Conservation (phyloP, 2,329 filamentous ascomycete genomes). For the Clonostachys chloroleuca region DNA sequence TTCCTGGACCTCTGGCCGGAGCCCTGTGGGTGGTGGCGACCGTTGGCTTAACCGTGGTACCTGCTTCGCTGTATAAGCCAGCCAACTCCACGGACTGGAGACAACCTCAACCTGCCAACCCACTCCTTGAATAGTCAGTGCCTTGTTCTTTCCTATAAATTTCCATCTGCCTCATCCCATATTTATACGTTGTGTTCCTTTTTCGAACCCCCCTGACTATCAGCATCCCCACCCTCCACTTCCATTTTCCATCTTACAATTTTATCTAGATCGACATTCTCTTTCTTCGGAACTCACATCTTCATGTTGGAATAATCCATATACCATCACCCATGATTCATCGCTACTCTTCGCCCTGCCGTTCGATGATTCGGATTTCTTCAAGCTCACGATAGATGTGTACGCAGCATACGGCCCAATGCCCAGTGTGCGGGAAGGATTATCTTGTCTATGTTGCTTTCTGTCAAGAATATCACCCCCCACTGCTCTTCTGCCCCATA, state of each 20-base stretch:
- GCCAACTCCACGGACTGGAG: background rate
- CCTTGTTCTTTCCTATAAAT: background rate
- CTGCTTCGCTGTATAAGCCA: background rate
- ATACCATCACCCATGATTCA: constrained; percentile 1
- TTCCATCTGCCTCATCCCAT: background rate
- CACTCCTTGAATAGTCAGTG: background rate
- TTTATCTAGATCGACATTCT: background rate
- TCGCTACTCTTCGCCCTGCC: constrained; percentile 5
- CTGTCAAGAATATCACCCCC: constrained; percentile 45
- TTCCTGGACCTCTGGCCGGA: background rate
- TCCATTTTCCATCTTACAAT: too few relatives aligned
- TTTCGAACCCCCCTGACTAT: background rate
- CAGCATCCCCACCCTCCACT: background rate
- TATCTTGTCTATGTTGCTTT: constrained; percentile 56
- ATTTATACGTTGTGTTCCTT: background rate
- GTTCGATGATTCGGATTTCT: constrained; percentile 6
- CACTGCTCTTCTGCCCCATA: constrained; percentile 38
- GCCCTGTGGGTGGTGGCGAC: background rate
- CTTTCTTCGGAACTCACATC: background rate
- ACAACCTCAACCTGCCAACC: background rate
- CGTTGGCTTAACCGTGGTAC: background rate
- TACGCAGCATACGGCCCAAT: constrained; percentile 50
- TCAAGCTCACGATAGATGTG: constrained; percentile 48
- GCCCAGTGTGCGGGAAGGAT: constrained; percentile 55
- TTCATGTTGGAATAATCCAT: background rate